Conservation (phyloP, 495 filamentous ascomycete genomes). For the Aspergillus funiculosus region DNA sequence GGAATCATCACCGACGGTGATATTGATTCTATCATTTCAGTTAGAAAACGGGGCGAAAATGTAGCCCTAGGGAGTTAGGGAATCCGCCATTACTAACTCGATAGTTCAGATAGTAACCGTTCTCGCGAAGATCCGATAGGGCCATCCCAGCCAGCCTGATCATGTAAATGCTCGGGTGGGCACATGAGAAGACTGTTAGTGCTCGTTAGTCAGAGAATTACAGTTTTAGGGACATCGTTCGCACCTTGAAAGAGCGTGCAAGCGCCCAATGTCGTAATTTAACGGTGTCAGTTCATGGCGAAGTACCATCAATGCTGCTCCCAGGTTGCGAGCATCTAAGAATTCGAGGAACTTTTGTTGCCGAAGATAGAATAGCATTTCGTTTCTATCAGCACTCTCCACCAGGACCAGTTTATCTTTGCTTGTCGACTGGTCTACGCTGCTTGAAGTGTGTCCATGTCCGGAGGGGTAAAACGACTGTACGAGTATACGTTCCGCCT, state of each 20-base stretch:
- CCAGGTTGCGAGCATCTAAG: conserved; percentile 68
- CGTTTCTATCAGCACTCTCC: conserved; percentile 51
- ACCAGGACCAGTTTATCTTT: conserved; percentile 45
- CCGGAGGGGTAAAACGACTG: conserved; percentile 49
- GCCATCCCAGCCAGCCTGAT: conserved; percentile 85
- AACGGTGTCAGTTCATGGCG: conserved; percentile 84
- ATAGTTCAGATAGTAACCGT: conserved; percentile 70
- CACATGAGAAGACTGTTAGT: conserved; percentile 76
- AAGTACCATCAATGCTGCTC: conserved; percentile 70
- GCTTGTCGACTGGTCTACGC: conserved; percentile 22
- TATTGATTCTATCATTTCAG: conserved; percentile 59
- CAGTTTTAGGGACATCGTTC: conserved; percentile 3
- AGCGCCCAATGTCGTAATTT: conserved; percentile 64
- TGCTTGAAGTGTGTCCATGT: conserved; percentile 40
- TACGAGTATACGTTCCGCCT: conserved; percentile 77
- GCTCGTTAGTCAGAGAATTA: background rate
- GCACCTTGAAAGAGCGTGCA: conserved; percentile 82
- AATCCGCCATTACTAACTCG: conserved; percentile 54
- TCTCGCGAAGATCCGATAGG: conserved; percentile 71
- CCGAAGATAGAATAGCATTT: conserved; percentile 73
- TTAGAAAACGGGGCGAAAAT: background rate
- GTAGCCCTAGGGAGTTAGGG: background rate
- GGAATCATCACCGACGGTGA: conserved; percentile 98
- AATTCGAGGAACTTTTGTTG: conserved; percentile 95
- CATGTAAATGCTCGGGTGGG: conserved; percentile 68